These are phyloP conservation scores for Boletus sp. DNA, from an alignment of 1,284 basidiomycete genomes.

Conservation along the genomic window DNA sequence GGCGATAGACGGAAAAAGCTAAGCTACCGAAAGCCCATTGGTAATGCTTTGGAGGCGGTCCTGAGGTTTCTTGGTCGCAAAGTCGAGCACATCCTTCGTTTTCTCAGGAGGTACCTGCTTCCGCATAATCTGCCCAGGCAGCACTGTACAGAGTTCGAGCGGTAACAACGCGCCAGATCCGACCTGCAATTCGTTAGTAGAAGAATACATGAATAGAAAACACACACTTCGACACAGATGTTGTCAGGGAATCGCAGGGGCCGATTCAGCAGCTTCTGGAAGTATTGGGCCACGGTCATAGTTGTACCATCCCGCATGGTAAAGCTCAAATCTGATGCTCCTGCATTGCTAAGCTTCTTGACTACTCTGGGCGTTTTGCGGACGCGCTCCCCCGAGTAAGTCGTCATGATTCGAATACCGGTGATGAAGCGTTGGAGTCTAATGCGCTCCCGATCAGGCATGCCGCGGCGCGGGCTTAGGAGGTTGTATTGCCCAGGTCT, in stretches of 20 bases:
- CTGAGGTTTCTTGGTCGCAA: slow-evolving; percentile 63
- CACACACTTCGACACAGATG: slow-evolving; percentile 57
- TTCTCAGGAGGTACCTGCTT: slow-evolving; percentile 68
- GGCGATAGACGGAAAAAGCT: neutral
- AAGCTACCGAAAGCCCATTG: slow-evolving; percentile 49
- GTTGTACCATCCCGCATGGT: slow-evolving; percentile 48
- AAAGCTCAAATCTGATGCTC: slow-evolving; percentile 52
- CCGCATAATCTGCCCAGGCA: slow-evolving; percentile 67
- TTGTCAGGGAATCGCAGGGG: slow-evolving; percentile 53
- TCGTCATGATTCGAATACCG: slow-evolving; percentile 53
- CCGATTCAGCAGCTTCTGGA: slow-evolving; percentile 45
- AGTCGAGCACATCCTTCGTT: slow-evolving; percentile 61
- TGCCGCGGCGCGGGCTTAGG: slow-evolving; percentile 41
- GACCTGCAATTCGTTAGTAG: slow-evolving; percentile 40
- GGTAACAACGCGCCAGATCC: slow-evolving; percentile 65
- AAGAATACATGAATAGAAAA: neutral
- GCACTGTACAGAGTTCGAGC: slow-evolving; percentile 61
- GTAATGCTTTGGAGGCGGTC: slow-evolving; percentile 59
- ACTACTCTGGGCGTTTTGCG: slow-evolving; percentile 46
- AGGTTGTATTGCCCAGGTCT: slow-evolving; percentile 36
- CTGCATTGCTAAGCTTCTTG: slow-evolving; percentile 49
- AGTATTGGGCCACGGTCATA: slow-evolving; percentile 62
- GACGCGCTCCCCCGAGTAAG: slow-evolving; percentile 34
- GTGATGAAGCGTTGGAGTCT: slow-evolving; percentile 58
- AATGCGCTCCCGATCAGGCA: slow-evolving; percentile 57